Base-by-base conservation (phyloP, 2,329 filamentous ascomycete species). In the Emmonsia crescens region DNA sequence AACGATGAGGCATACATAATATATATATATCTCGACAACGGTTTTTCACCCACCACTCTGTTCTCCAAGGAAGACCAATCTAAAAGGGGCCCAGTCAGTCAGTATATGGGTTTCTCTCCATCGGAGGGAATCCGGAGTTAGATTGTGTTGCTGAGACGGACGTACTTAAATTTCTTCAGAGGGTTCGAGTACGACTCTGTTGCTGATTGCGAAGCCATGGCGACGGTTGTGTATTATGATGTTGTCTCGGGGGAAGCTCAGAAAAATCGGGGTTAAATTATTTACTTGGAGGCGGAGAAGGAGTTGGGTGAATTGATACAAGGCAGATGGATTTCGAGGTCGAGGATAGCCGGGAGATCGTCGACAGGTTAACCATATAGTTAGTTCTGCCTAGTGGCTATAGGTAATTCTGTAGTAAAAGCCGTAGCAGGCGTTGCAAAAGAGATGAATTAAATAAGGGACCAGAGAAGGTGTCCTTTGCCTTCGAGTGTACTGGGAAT, bases 121-220 rank as follows among this genome's bases (percentile, higher is more conserved):
- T 27, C 27, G 27, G 40, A 10, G 1, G 44, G 44, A 8, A 48
- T 48, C 10, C 12, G 19, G 29, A 14, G 24, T 21, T 33, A 40
- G 21, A 44, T 49, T 42, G 24, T 62, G 49, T 36, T 16, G 46
- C 3, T 49, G 46, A 49, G 21, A 24, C 6, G 40, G 48, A 51
- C 78, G 63, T 82, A 96, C 92, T 99, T 99, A 88, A 97, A 99
- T 79, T 99, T 99, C 89, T 99, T 99, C 80, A 99, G 82, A 72
- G 94, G 94, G 82, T 97, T 97, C 77, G 95, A 96, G 83, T 97
- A 99, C 67, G 89, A 90, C 77, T 89, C 89, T 73, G 86, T 87
- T 63, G 78, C 79, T 70, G 85, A 80, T 79, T 91, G 86, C 64
- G 76, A 74, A 77, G 92, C 89, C 92, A 96, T 96, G 75, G 65